Conservation (phyloP, 2,329 filamentous ascomycete species). For the Orbilia quercus region DNA sequence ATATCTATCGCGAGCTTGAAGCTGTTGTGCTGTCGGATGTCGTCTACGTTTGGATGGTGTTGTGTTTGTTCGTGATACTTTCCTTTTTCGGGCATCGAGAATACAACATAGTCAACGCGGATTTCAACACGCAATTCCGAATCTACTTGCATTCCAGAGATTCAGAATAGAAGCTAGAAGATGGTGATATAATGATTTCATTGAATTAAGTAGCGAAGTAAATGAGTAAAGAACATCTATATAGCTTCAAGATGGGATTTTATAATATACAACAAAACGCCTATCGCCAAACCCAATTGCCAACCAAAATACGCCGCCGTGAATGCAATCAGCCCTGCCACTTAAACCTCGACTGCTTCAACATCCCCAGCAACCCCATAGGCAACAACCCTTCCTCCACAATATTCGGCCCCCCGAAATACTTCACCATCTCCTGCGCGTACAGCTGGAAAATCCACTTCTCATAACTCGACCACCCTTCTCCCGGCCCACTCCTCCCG, state of each 20-base stretch:
- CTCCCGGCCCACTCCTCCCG: conserved; percentile 44
- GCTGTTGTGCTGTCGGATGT: conserved; percentile 27
- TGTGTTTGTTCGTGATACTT: conserved; percentile 14
- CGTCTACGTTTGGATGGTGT: conserved; percentile 34
- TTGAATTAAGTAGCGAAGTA: too few relatives aligned
- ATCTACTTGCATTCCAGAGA: too few relatives aligned
- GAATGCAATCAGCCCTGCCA: conserved; percentile 63
- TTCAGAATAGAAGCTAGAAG: too few relatives aligned
- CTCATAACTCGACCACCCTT: conserved; percentile 65
- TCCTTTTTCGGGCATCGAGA: not conserved
- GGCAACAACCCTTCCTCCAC: conserved; percentile 66
- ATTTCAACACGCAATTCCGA: not conserved
- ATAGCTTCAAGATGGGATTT: too few relatives aligned
- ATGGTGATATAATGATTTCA: too few relatives aligned
- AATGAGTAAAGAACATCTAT: too few relatives aligned
- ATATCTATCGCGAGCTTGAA: conserved; percentile 59
- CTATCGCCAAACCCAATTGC: too few relatives aligned
- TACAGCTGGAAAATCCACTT: conserved; percentile 66
- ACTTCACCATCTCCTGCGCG: conserved; percentile 64
- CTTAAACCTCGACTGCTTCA: conserved; percentile 65
- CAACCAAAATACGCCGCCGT: not conserved
- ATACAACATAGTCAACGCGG: not conserved
- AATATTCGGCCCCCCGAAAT: conserved; percentile 66
- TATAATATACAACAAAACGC: too few relatives aligned
- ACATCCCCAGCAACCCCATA: conserved; percentile 66